Evolutionary conservation across 2,329 filamentous ascomycete genomes (phyloP).

Genomic region (Aspergillus brunneoviolaceus): DNA sequence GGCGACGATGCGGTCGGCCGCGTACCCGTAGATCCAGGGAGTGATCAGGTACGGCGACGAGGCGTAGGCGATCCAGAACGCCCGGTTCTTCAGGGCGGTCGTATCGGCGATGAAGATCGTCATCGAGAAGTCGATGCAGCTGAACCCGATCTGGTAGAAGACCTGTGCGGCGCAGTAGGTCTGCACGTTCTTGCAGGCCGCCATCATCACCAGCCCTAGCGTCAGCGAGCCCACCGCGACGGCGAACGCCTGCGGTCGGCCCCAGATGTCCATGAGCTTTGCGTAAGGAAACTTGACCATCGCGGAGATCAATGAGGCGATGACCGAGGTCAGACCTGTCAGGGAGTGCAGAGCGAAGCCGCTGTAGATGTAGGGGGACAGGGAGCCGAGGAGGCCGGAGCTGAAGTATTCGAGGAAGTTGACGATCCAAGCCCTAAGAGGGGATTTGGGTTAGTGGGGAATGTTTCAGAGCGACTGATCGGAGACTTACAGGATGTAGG

Average conservation of each 20-base stretch:
- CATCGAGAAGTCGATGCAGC: conserved; percentile 57
- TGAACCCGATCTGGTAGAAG: conserved; percentile 60
- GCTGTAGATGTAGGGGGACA: too few relatives aligned
- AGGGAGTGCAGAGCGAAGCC: too few relatives aligned
- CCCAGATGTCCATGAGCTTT: conserved; percentile 64
- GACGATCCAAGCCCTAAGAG: too few relatives aligned
- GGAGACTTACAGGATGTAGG: too few relatives aligned
- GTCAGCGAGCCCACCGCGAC: conserved; percentile 51
- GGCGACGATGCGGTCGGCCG: conserved; percentile 53
- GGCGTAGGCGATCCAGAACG: conserved; percentile 61
- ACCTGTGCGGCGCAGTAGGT: conserved; percentile 65
- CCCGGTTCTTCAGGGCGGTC: conserved; percentile 59
- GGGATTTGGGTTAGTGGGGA: too few relatives aligned
- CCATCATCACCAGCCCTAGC: conserved; percentile 60
- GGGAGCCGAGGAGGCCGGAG: too few relatives aligned
- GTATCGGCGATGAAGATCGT: conserved; percentile 65
- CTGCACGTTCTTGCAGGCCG: conserved; percentile 59
- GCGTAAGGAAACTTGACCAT: conserved; percentile 60
- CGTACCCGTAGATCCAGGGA: conserved; percentile 54
- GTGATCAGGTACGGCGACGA: conserved; percentile 62
- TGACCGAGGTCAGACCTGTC: too few relatives aligned
- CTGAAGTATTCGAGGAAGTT: too few relatives aligned
- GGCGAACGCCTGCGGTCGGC: conserved; percentile 58
- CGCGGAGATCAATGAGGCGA: too few relatives aligned
- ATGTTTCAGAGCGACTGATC: too few relatives aligned